A percentile compares a stretch with the other conserved stretches of the same genome.
These are phyloP conservation scores for Ettlia oleoabundans DNA, from an alignment of 139 green algal species.

Conservation along the genomic window DNA sequence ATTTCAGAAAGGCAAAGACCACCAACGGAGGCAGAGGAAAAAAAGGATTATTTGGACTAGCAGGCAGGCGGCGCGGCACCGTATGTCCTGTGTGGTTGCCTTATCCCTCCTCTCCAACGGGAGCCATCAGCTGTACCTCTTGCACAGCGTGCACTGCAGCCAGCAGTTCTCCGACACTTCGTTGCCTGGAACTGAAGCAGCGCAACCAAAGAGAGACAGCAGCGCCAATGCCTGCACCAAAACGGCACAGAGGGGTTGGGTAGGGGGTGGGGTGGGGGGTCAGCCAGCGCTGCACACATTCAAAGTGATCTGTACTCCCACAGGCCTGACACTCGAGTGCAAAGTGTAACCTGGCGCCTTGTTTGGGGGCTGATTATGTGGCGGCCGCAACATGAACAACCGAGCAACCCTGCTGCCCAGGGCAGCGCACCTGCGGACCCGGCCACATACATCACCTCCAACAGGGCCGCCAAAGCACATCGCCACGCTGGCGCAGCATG, in stretches of 20 bases:
- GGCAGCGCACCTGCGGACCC: background rate
- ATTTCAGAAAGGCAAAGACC: too few relatives aligned
- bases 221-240: slow-evolving; percentile 1
- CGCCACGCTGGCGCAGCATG: slow-evolving; percentile 26
- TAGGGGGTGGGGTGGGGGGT: background rate
- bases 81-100: too few relatives aligned
- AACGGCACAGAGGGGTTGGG: background rate
- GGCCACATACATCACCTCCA: slow-evolving; percentile 4
- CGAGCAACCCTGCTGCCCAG: background rate
- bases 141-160: slow-evolving; percentile 2
- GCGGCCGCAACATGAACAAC: background rate
- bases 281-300: too few relatives aligned
- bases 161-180: slow-evolving; percentile 31
- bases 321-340: background rate
- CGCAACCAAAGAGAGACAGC: slow-evolving; percentile 8
- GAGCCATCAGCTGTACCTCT: slow-evolving; percentile 4
- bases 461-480: background rate
- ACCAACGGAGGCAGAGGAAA: too few relatives aligned
- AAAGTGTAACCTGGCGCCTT: background rate
- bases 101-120: too few relatives aligned
- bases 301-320: background rate
- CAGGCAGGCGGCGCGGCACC: too few relatives aligned
- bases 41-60: too few relatives aligned
- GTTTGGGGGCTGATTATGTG: too few relatives aligned
- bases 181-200: background rate